Evolutionary conservation across 495 filamentous ascomycete genomes (phyloP), one percentile per base, ranked within the genome.

Genomic region (Venustampulla echinocandica): DNA sequence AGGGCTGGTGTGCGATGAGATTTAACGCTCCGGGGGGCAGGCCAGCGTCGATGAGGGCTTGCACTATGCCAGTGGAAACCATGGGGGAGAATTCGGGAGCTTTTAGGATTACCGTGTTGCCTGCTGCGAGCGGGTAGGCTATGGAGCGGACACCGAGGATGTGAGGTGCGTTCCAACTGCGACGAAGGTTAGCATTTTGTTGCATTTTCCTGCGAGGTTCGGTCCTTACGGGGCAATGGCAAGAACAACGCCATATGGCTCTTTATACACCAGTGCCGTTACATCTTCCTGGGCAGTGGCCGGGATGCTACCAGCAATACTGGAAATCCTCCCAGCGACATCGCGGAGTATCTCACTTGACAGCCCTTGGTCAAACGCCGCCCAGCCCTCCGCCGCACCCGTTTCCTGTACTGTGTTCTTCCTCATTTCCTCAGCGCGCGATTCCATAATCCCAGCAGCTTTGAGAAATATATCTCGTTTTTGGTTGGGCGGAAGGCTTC

Each of bases 161-260:
- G 50, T 77, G 80, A 7, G 85, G 81, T 0, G 80, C 84, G 54
- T 90, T 90, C 85, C 90, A 95, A n/a, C n/a, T n/a, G n/a, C n/a
- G n/a, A n/a, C n/a, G n/a, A n/a, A n/a, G n/a, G n/a, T n/a, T n/a
- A n/a, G n/a, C n/a, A n/a, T n/a, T n/a, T n/a, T n/a, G n/a, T n/a
- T n/a, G n/a, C n/a, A n/a, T n/a, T n/a, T n/a, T n/a, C n/a, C n/a
- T n/a, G n/a, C n/a, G n/a, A n/a, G n/a, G n/a, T n/a, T n/a, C n/a
- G n/a, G n/a, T n/a, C n/a, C n/a, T n/a, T n/a, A n/a, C 22, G 90
- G 87, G 15, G 86, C 87, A 63, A 93, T 87, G 22, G 75, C 79
- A 11, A 95, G 67, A 1, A 90, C 65, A 20, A 92, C 87, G 15
- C 88, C 88, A 53, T 79, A 87, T 3, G 88, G 88, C 61, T 93